Base-by-base conservation (phyloP, 2,329 filamentous ascomycete genomes). In the Xylaria sp. region DNA sequence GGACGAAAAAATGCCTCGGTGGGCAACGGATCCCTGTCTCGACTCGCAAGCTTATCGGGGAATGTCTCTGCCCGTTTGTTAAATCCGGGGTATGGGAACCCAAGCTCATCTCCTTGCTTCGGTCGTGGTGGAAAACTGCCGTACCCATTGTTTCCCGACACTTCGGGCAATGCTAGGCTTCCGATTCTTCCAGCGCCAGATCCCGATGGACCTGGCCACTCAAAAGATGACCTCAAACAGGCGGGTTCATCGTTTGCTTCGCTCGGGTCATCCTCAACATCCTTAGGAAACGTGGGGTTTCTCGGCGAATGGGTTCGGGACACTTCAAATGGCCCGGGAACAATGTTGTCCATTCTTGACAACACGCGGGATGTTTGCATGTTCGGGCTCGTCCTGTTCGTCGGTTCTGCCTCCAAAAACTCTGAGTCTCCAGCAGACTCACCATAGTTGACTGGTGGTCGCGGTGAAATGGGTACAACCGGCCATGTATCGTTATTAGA, bases 271-370 rank as follows among this genome's bases (percentile, higher is more conserved):
- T 67, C 66, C 50, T 61, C 65, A 60, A 70, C 65, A 51, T 67
- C 71, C n/a, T 67, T 66, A 3, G 73, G 67, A 37, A 75, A 74
- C 1, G 72, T 69, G 49, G 49, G 23, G 48, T 76, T 76, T 11
- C 70, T 68, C n/a, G 65, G 66, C 30, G 65, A 59, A 39, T 64
- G 63, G 65, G 73, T 75, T 65, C 75, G 73, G 63, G 69, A 74
- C 37, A 79, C 71, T 63, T 85, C 83, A 66, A 90, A 89, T 0
- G 87, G 87, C 0, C 85, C 87, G 1, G 87, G 84, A 1, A 83
- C 79, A 68, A 90, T 87, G 7, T 76, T 80, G 65, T 89, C 82
- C 79, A 90, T 83, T 55, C 84, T 81, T 63, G 83, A 80, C 66
- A 88, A 68, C 34, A 90, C 67, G 44, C 69, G 76, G 4, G 71